Conservation (phyloP, 176 grass and related monocot genomes). For the Stipa capillata region DNA sequence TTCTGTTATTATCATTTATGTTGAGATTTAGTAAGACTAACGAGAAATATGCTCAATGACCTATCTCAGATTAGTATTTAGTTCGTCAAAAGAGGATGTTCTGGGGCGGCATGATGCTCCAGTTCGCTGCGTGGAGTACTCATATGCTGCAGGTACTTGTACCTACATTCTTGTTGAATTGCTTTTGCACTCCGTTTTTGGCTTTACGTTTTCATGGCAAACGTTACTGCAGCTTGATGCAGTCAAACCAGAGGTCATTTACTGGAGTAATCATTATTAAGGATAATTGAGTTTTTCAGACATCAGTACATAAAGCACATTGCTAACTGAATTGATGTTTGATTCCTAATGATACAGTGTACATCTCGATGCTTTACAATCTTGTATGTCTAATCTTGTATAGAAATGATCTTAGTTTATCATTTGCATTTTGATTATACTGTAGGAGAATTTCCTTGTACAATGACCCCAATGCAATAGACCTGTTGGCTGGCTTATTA, state of each 20-base stretch:
- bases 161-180: not conserved
- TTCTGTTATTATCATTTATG: not conserved
- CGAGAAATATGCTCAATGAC: not conserved
- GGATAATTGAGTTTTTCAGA: not conserved
- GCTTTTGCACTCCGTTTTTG: not conserved
- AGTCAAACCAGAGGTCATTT: not conserved
- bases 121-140: slow-evolving; percentile 94
- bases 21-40: not conserved
- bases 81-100: slow-evolving; percentile 79
- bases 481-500: not conserved
- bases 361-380: not conserved
- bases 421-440: not conserved
- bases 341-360: not conserved
- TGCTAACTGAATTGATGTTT: not conserved
- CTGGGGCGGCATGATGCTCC: slow-evolving; percentile 85
- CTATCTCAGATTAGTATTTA: slow-evolving; percentile 66
- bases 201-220: not conserved
- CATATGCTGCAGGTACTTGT: slow-evolving; percentile 78
- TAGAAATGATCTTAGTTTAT: not conserved
- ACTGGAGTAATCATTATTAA: not conserved
- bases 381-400: not conserved
- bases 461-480: not conserved
- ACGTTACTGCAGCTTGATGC: slow-evolving; percentile 12
- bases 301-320: not conserved
- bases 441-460: not conserved